phyloP scores from a whole-genome alignment of 441 rosid species.

The Jatropha podagrica region DNA sequence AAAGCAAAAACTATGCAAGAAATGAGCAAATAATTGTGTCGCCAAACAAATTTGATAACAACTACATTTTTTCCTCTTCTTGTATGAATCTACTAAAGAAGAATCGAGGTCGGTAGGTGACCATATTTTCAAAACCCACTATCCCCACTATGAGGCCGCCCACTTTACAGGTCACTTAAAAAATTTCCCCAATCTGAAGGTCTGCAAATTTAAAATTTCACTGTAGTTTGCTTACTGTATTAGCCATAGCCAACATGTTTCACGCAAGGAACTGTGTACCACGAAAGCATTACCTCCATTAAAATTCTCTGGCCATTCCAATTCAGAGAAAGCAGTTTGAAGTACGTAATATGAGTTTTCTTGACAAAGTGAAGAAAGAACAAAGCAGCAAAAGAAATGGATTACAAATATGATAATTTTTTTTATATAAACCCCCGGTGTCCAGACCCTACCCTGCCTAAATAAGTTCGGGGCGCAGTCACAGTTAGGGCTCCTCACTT shows the following conservation, averaged over 20 bases:
- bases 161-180: background rate
- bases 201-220: background rate
- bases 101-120: background rate
- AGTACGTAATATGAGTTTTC: no score
- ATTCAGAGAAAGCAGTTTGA: background rate
- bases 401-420: no score
- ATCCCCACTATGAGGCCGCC: slow-evolving; percentile 5
- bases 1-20: background rate
- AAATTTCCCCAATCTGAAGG: background rate
- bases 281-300: background rate
- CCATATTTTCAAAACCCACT: slow-evolving; percentile 1
- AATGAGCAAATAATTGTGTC: background rate
- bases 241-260: background rate
- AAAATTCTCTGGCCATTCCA: background rate
- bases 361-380: no score
- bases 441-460: no score
- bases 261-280: background rate
- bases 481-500: no score
- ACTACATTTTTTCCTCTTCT: background rate
- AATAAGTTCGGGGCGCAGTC: no score
- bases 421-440: no score
- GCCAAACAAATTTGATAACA: background rate
- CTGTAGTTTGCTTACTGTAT: background rate
- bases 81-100: background rate
- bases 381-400: no score